phyloP scores from a whole-genome alignment of 257 asterid genomes.

The Lantana camara region DNA sequence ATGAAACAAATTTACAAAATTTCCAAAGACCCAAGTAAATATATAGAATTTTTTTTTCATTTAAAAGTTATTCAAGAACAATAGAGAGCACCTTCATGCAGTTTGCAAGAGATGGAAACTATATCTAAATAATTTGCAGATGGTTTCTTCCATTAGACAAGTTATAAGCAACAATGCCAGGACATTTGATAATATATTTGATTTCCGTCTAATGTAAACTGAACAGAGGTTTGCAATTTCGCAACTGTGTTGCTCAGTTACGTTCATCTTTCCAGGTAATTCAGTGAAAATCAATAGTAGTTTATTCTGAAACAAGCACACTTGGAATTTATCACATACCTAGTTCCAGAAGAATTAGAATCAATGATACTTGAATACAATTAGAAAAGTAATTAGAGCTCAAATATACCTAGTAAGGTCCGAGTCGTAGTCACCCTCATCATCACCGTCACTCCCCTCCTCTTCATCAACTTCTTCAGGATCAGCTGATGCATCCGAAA shows the following conservation, averaged over 20 bases:
- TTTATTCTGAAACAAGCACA: background rate
- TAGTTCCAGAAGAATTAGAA: conserved; percentile 4
- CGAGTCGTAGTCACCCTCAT: conserved; percentile 26
- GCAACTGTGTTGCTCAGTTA: background rate
- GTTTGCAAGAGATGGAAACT: conserved; percentile 17
- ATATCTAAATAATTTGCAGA: conserved; percentile 10
- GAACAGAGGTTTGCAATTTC: background rate
- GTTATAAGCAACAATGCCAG: conserved; percentile 4
- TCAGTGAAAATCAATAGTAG: conserved; percentile 3
- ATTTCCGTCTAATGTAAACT: background rate
- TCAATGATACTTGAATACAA: background rate
- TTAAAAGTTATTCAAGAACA: conserved; percentile 6
- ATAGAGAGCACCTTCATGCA: conserved; percentile 1
- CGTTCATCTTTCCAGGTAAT: conserved; percentile 1
- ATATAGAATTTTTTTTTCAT: background rate
- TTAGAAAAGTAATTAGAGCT: background rate
- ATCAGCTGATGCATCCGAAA: conserved; percentile 58
- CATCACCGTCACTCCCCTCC: conserved; percentile 38
- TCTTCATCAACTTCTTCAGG: conserved; percentile 40
- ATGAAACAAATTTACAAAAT: conserved; percentile 17
- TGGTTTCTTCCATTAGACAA: background rate
- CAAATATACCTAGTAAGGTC: conserved; percentile 42
- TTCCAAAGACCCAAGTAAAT: conserved; percentile 14
- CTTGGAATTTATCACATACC: conserved; percentile 9
- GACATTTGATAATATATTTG: conserved; percentile 1